phyloP scores from a whole-genome alignment of 2,329 filamentous ascomycete genomes.

The Fusarium newnesense region DNA sequence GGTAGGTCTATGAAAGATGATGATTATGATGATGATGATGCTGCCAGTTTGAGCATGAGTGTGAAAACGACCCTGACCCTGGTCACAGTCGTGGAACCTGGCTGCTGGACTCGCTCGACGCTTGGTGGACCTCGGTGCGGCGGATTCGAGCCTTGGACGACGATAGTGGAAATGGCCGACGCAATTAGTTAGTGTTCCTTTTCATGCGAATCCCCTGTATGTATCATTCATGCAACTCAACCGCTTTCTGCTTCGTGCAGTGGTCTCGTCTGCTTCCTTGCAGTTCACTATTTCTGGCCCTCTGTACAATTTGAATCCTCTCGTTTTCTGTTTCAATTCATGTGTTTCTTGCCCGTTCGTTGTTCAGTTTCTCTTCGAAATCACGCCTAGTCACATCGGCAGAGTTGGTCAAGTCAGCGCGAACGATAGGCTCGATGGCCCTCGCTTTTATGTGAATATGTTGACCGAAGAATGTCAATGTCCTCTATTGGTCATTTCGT shows the following conservation, averaged over 20 bases:
- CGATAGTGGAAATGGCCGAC: slow-evolving; percentile 35
- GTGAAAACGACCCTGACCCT: slow-evolving; percentile 22
- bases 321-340: background rate
- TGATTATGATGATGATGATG: background rate
- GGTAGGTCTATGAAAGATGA: slow-evolving; percentile 16
- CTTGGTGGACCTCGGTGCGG: slow-evolving; percentile 30
- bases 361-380: background rate
- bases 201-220: slow-evolving; percentile 29
- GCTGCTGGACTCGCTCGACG: slow-evolving; percentile 4
- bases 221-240: slow-evolving; percentile 36
- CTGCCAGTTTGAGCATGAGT: slow-evolving; percentile 11
- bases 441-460: background rate
- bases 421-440: background rate
- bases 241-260: slow-evolving; percentile 14
- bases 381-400: background rate
- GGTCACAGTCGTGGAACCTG: slow-evolving; percentile 21
- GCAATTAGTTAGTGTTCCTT: slow-evolving; percentile 32
- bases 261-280: slow-evolving; percentile 1
- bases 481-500: too few species aligned
- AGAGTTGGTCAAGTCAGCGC: background rate
- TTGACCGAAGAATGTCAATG: too few species aligned
- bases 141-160: slow-evolving; percentile 27
- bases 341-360: background rate
- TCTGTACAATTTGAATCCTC: background rate
- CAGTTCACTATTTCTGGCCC: slow-evolving; percentile 2